Conservation (phyloP, 2,329 filamentous ascomycete species). For the Raffaelea arxii region DNA sequence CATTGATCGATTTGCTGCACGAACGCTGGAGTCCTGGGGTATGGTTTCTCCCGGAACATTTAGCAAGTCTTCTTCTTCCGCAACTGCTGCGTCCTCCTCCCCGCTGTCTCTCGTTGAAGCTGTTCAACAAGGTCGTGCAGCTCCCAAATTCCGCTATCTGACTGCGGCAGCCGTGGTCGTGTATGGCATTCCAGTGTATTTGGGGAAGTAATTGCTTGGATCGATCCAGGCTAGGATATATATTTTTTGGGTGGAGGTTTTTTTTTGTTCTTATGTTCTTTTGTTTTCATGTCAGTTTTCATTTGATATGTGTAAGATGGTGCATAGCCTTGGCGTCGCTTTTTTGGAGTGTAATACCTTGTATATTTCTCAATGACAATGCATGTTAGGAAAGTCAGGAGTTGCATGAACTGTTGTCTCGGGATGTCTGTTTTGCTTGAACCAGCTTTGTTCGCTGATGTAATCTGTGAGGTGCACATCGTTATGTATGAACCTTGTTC, state of each 20-base stretch:
- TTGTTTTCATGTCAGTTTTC: too few relatives aligned
- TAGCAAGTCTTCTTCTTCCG: constrained; percentile 16
- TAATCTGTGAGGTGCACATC: too few relatives aligned
- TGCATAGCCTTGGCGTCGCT: too few relatives aligned
- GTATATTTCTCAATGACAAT: too few relatives aligned
- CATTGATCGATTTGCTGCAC: constrained; percentile 82
- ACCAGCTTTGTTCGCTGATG: too few relatives aligned
- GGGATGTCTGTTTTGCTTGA: too few relatives aligned
- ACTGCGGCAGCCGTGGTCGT: constrained; percentile 91
- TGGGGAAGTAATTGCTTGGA: constrained; percentile 23
- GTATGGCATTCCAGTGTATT: constrained; percentile 88
- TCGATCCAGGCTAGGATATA: background rate
- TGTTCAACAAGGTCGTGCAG: constrained; percentile 61
- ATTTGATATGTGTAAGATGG: too few relatives aligned
- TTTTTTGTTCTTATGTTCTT: too few relatives aligned
- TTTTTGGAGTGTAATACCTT: too few relatives aligned
- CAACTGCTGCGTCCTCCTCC: background rate
- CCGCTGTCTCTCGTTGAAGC: constrained; percentile 65
- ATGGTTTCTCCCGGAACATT: constrained; percentile 45
- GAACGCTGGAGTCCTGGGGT: constrained; percentile 79
- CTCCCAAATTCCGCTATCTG: constrained; percentile 82
- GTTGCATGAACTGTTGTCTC: too few relatives aligned
- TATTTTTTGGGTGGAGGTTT: background rate
- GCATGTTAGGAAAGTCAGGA: too few relatives aligned
- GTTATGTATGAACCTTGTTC: too few relatives aligned